A percentile compares a stretch with the other conserved stretches of the same genome.
phyloP scores from a whole-genome alignment of 2,329 filamentous ascomycete species.

The Venturiaceae sp. region DNA sequence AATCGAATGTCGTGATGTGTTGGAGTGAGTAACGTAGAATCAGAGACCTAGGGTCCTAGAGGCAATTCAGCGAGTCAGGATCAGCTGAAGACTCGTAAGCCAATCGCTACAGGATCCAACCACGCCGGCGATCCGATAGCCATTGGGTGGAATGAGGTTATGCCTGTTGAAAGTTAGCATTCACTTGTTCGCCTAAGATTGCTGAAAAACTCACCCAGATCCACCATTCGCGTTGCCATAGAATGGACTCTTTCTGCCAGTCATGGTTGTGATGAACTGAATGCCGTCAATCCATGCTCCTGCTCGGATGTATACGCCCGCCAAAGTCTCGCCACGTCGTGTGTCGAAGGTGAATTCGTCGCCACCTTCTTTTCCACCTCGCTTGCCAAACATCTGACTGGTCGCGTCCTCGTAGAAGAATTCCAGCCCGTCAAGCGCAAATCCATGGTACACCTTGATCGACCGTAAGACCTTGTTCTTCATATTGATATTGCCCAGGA shows the following conservation, averaged over 20 bases:
- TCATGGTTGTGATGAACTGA: conserved; percentile 83
- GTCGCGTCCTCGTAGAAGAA: conserved; percentile 87
- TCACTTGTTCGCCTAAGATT: not conserved
- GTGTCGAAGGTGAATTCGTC: conserved; percentile 76
- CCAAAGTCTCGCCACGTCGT: conserved; percentile 73
- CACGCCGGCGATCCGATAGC: conserved; percentile 81
- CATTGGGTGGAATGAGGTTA: conserved; percentile 78
- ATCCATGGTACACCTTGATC: conserved; percentile 68
- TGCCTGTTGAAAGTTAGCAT: conserved; percentile 52
- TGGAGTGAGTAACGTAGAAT: too few relatives aligned
- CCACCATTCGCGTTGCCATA: conserved; percentile 77
- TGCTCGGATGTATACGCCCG: conserved; percentile 75
- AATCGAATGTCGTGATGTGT: not conserved
- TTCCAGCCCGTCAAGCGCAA: conserved; percentile 74
- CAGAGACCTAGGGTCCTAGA: too few relatives aligned
- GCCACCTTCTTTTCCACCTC: conserved; percentile 58
- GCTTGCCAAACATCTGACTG: conserved; percentile 77
- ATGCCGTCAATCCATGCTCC: conserved; percentile 81
- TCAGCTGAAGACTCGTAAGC: conserved; percentile 78
- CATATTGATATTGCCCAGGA: conserved; percentile 12
- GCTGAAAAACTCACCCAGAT: conserved; percentile 56
- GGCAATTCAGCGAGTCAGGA: conserved; percentile 63
- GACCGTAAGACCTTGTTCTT: conserved; percentile 65
- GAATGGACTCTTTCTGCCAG: conserved; percentile 74
- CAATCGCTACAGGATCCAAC: conserved; percentile 71